Base-by-base conservation (phyloP, 2,329 filamentous ascomycete genomes). In the Epichloe uncinata region DNA sequence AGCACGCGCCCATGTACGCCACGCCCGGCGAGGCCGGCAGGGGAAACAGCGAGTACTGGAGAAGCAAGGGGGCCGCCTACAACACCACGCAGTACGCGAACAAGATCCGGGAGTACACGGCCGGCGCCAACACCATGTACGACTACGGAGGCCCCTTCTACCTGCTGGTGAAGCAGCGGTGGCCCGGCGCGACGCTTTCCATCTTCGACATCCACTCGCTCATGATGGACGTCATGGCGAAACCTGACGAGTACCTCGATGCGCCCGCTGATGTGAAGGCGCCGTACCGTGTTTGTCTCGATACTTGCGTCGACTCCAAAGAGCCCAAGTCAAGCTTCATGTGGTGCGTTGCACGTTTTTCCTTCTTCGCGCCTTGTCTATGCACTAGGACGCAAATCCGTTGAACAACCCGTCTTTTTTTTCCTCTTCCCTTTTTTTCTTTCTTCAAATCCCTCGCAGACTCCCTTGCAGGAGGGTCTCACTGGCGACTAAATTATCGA, bases 131-230 rank as follows among this genome's bases (percentile, higher is more conserved):
- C 63, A 67, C 62, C 44, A 60, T 76, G 47, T 72, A 73, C 51
- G 64, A 66, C 46, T 75, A 73, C 54, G 74, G 73, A 42, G 70
- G 64, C n/a, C 68, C 74, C 2, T 73, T 72, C 55, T 63, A 77
- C 54, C 47, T 68, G 0, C 44, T 67, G 13, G 56, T 75, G 48
- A 62, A 67, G 54, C 63, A 64, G 44, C 67, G 75, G 4, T 80
- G 76, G 70, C 74, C 73, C 0, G 79, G 73, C 2, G 79, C 82
- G 1, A 73, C 73, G 2, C 69, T 90, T 51, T 79, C 80, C 3
- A 61, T 86, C 42, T 82, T 85, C 59, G 78, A 91, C 61, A 77
- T 83, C 34, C 77, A 87, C 63, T 69, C 67, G 34, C 66, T 87
- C 56, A 67, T 88, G 47, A 68, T 72, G 3, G 81, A 89, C 58